A percentile compares a stretch with the other conserved stretches of the same genome.
Evolutionary conservation across 1,284 basidiomycete genomes (phyloP).

Genomic region (Kwoniella shivajii): DNA sequence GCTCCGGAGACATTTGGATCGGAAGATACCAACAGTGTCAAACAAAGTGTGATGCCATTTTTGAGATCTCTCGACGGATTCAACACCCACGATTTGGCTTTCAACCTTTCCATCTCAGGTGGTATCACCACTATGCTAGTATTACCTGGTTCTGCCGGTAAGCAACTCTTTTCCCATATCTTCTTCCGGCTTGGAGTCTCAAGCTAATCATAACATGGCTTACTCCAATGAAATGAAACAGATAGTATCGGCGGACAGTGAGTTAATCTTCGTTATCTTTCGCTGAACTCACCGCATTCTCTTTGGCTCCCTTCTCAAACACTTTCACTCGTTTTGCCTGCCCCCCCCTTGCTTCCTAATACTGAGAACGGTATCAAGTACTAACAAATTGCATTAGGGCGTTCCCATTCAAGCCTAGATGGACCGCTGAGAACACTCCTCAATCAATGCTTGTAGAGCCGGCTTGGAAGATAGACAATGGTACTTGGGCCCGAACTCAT

Average conservation of each 20-base stretch:
- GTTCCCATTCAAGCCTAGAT: slow-evolving; percentile 58
- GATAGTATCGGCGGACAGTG: slow-evolving; percentile 49
- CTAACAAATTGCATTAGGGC: slow-evolving; percentile 35
- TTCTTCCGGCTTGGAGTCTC: not conserved
- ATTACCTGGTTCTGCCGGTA: slow-evolving; percentile 54
- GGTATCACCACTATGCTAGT: slow-evolving; percentile 59
- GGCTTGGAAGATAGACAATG: slow-evolving; percentile 48
- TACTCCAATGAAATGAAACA: not conserved
- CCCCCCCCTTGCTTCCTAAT: too few relatives aligned
- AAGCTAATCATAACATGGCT: not conserved
- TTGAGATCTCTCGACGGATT: slow-evolving; percentile 59
- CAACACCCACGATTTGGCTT: slow-evolving; percentile 59
- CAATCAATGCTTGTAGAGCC: slow-evolving; percentile 55
- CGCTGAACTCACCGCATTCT: too few relatives aligned
- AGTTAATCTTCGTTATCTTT: not conserved
- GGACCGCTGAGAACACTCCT: slow-evolving; percentile 53
- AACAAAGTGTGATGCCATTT: slow-evolving; percentile 55
- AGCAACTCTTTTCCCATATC: not conserved
- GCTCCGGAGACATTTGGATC: slow-evolving; percentile 62
- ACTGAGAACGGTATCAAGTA: too few relatives aligned
- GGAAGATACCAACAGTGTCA: slow-evolving; percentile 53
- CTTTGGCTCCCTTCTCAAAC: too few relatives aligned
- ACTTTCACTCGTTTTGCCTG: too few relatives aligned
- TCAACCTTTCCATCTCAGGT: slow-evolving; percentile 56
- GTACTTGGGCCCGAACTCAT: slow-evolving; percentile 43